phyloP scores from a whole-genome alignment of 1,139 yeast species.

The Torulaspora pretoriensis region DNA sequence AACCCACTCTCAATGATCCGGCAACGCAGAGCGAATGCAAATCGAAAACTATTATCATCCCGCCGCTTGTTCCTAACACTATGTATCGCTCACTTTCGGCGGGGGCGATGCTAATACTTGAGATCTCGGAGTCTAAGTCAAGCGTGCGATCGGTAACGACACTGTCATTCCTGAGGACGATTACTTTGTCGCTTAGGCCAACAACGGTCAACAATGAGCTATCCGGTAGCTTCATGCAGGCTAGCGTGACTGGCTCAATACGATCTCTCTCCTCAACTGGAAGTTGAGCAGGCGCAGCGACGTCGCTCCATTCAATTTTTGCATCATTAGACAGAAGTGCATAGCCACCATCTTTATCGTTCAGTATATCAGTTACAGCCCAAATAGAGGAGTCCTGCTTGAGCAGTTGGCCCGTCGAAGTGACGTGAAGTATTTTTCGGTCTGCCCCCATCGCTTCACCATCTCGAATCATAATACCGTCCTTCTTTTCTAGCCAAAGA shows the following conservation, averaged over 20 bases:
- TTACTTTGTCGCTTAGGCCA: constrained; percentile 11
- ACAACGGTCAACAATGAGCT: constrained; percentile 11
- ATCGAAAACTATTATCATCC: constrained; percentile 22
- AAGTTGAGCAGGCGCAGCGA: constrained; percentile 7
- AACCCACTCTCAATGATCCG: constrained; percentile 21
- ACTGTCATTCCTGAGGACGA: constrained; percentile 6
- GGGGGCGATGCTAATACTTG: constrained; percentile 6
- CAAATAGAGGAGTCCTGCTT: constrained; percentile 2
- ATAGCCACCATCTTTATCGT: constrained; percentile 8
- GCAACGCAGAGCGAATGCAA: constrained; percentile 7
- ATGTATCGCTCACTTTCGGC: background rate
- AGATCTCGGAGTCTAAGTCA: background rate
- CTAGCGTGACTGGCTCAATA: background rate
- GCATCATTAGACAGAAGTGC: constrained; percentile 10
- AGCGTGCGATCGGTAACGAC: background rate
- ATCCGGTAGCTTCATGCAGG: constrained; percentile 2
- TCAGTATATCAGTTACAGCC: constrained; percentile 7
- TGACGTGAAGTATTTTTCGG: constrained; percentile 1
- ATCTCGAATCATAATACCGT: constrained; percentile 9
- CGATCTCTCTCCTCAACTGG: background rate
- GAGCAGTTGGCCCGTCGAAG: constrained; percentile 3
- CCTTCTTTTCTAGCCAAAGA: constrained; percentile 12
- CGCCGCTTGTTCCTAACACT: constrained; percentile 21
- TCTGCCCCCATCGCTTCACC: background rate
- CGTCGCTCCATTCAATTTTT: constrained; percentile 10